These are phyloP conservation scores for Hamamelis virginiana DNA, from an alignment of 164 flowering plant genomes.

Conservation along the genomic window DNA sequence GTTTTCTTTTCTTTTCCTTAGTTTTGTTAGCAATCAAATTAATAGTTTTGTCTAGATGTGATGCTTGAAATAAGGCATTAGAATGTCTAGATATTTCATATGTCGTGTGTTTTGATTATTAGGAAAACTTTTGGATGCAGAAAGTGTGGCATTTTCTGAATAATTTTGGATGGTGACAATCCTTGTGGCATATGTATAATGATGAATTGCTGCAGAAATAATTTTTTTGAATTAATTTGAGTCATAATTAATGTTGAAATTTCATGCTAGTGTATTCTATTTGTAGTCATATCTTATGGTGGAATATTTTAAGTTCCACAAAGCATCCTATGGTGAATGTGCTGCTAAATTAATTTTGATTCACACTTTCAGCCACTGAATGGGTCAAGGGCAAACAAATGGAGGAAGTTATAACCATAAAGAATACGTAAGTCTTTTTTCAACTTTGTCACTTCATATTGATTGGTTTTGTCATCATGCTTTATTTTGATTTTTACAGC, in stretches of 20 bases:
- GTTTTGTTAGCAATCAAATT: too few species aligned
- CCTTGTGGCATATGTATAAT: background rate
- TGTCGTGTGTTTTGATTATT: too few species aligned
- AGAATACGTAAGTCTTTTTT: constrained; percentile 16
- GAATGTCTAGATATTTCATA: too few species aligned
- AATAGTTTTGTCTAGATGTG: too few species aligned
- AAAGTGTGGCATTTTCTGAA: too few species aligned
- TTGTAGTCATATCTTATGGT: background rate
- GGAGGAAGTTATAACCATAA: constrained; percentile 18
- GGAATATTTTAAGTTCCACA: background rate
- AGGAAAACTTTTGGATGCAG: too few species aligned
- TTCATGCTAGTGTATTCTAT: too few species aligned
- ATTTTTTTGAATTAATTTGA: background rate
- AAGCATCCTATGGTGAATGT: background rate
- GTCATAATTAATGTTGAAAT: too few species aligned
- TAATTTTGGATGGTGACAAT: too few species aligned
- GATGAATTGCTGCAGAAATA: background rate
- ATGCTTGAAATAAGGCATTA: too few species aligned
- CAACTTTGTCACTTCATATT: background rate
- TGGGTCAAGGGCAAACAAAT: constrained; percentile 19
- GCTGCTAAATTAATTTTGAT: background rate
- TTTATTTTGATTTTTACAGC: background rate
- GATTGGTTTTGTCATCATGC: background rate
- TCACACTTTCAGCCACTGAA: constrained; percentile 15
- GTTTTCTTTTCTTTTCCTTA: too few species aligned